phyloP scores from a whole-genome alignment of 2,329 filamentous ascomycete species.

The Exophiala bonariae region DNA sequence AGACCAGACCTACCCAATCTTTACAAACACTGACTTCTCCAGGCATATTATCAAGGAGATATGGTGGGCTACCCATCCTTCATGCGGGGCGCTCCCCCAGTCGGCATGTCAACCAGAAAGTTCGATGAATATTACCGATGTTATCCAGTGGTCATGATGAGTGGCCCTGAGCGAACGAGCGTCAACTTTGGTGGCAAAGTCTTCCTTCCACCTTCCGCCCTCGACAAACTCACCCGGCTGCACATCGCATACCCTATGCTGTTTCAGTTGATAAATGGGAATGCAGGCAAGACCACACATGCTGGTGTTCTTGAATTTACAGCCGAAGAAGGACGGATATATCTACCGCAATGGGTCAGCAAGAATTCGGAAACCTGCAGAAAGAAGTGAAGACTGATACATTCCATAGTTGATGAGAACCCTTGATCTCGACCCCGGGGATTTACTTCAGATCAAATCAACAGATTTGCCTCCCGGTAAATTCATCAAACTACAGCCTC shows the following conservation, averaged over 20 bases:
- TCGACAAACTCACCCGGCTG: conserved; percentile 93
- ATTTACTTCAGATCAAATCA: conserved; percentile 91
- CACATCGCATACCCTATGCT: conserved; percentile 98
- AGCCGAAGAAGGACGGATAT: conserved; percentile 93
- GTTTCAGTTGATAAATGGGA: conserved; percentile 92
- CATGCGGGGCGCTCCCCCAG: conserved; percentile 43
- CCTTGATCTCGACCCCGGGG: conserved; percentile 82
- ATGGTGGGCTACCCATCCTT: conserved; percentile 53
- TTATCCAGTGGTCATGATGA: conserved; percentile 93
- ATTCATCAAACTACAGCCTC: conserved; percentile 94
- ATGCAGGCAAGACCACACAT: conserved; percentile 77
- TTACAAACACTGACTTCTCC: not conserved
- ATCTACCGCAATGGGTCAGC: conserved; percentile 88
- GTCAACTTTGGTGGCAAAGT: conserved; percentile 98
- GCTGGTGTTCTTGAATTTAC: conserved; percentile 96
- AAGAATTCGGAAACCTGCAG: conserved; percentile 4
- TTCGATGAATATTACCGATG: conserved; percentile 99
- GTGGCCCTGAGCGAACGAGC: conserved; percentile 81
- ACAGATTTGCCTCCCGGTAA: conserved; percentile 87
- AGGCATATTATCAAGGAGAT: conserved; percentile 39
- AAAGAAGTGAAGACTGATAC: conserved; percentile 9
- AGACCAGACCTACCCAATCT: too few species aligned
- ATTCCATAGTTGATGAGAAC: conserved; percentile 82
- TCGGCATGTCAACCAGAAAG: conserved; percentile 60
- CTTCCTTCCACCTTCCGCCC: conserved; percentile 89